These are phyloP conservation scores for Theileria annulata DNA, from an alignment of 169 alveolate species.

Conservation along the genomic window DNA sequence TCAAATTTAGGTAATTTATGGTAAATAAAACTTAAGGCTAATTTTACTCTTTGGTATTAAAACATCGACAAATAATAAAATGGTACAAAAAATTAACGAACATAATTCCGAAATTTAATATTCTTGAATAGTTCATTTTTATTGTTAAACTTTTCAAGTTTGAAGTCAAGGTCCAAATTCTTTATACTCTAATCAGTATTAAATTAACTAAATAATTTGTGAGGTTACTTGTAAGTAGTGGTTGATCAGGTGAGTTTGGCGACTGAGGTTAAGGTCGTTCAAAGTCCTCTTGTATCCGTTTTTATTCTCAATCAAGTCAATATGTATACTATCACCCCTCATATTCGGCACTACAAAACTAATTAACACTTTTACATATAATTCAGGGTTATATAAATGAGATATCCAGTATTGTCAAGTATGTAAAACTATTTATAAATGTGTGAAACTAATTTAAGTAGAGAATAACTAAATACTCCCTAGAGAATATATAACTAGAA, in stretches of 20 bases:
- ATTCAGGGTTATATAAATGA: background rate
- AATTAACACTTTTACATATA: background rate
- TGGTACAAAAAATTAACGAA: background rate
- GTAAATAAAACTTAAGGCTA: too few species aligned
- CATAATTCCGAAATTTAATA: background rate
- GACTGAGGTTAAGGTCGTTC: background rate
- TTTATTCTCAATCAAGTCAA: background rate
- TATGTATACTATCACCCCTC: background rate
- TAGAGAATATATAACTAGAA: too few species aligned
- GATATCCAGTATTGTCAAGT: background rate
- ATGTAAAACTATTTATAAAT: too few species aligned
- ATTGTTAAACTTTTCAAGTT: background rate
- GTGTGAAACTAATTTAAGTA: too few species aligned
- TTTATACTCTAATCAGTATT: background rate
- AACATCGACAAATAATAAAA: too few species aligned
- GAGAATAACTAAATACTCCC: too few species aligned
- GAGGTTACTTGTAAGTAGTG: constrained; percentile 21
- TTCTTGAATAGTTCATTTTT: background rate
- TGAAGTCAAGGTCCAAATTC: background rate
- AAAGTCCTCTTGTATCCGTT: constrained; percentile 1
- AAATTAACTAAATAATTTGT: background rate
- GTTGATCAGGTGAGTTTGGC: background rate
- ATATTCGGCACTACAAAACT: background rate
- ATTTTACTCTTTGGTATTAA: too few species aligned
- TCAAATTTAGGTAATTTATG: too few species aligned